Percentiles rank a stretch among this genome's conserved stretches.
phyloP scores from a whole-genome alignment of 352 stramenopile species.

The Phytopythium litorale region DNA sequence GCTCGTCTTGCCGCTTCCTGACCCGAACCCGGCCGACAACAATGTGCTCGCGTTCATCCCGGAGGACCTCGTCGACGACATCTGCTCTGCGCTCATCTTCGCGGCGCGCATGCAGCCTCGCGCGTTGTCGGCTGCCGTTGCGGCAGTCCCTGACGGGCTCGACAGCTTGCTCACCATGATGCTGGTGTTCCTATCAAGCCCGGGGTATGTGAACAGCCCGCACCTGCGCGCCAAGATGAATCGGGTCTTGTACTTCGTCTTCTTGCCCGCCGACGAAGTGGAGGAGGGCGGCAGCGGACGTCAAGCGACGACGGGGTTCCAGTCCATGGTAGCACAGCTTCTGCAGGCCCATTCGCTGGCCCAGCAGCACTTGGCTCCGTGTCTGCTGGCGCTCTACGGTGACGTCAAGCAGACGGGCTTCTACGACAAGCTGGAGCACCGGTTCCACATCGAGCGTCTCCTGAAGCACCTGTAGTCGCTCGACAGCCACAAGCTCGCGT shows the following conservation, averaged over 20 bases:
- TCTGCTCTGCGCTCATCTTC: slow-evolving; percentile 91
- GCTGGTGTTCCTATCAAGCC: slow-evolving; percentile 89
- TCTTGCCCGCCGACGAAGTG: slow-evolving; percentile 88
- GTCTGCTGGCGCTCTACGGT: slow-evolving; percentile 96
- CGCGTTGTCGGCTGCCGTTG: slow-evolving; percentile 35
- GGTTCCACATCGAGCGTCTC: slow-evolving; percentile 95
- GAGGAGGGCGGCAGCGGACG: slow-evolving; percentile 37
- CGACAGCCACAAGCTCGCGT: slow-evolving; percentile 92
- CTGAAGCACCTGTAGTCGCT: slow-evolving; percentile 97
- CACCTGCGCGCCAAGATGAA: slow-evolving; percentile 96
- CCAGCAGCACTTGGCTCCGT: slow-evolving; percentile 90
- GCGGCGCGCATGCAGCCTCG: slow-evolving; percentile 86
- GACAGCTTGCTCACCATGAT: slow-evolving; percentile 90
- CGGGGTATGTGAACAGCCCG: slow-evolving; percentile 80
- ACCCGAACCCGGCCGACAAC: slow-evolving; percentile 21
- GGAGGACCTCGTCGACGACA: slow-evolving; percentile 95
- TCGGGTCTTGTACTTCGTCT: slow-evolving; percentile 95
- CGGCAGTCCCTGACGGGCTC: slow-evolving; percentile 33
- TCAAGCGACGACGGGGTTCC: slow-evolving; percentile 15
- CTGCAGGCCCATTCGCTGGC: slow-evolving; percentile 63
- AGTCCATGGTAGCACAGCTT: slow-evolving; percentile 42
- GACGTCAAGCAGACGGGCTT: slow-evolving; percentile 98
- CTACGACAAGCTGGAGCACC: slow-evolving; percentile 97
- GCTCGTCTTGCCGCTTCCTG: slow-evolving; percentile 35
- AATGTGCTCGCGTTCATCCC: slow-evolving; percentile 81